Percentiles rank a stretch among this genome's conserved stretches.
Conservation (phyloP, 768 basidiomycete genomes). For the Boletus edulis region DNA sequence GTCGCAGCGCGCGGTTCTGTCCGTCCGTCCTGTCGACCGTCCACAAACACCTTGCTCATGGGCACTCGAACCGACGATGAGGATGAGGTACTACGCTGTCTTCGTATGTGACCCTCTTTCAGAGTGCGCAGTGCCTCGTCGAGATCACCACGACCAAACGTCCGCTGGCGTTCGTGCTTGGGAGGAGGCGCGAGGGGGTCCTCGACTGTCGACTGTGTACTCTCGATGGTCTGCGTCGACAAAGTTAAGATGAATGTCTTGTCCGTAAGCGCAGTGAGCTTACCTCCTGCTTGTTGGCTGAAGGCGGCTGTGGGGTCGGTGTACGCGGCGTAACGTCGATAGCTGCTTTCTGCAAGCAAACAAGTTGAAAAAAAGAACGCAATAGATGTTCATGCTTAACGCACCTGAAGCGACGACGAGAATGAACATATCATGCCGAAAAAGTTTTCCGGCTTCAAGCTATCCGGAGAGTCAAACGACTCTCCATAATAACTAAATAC, state of each 20-base stretch:
- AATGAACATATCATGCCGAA: slow-evolving; percentile 76
- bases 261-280: background rate
- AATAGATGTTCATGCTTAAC: slow-evolving; percentile 1
- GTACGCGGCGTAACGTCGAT: slow-evolving; percentile 44
- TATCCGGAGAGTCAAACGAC: slow-evolving; percentile 56
- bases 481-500: slow-evolving; percentile 80
- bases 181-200: slow-evolving; percentile 39
- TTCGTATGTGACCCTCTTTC: slow-evolving; percentile 49
- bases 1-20: too few species aligned
- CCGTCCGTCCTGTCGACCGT: slow-evolving; percentile 21
- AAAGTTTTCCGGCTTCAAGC: slow-evolving; percentile 78
- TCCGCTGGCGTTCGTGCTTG: slow-evolving; percentile 43
- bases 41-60: slow-evolving; percentile 26
- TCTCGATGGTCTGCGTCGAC: slow-evolving; percentile 44
- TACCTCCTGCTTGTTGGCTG: slow-evolving; percentile 9
- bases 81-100: slow-evolving; percentile 3
- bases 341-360: slow-evolving; percentile 57
- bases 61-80: slow-evolving; percentile 13
- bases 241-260: background rate
- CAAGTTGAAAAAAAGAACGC: background rate
- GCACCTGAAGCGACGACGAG: slow-evolving; percentile 67
- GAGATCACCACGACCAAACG: slow-evolving; percentile 73
- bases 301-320: background rate
- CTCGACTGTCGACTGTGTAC: slow-evolving; percentile 16
- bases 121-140: slow-evolving; percentile 85